A percentile compares a stretch with the other conserved stretches of the same genome.
Conservation (phyloP, 768 basidiomycete genomes). For the Mycena epipterygia region DNA sequence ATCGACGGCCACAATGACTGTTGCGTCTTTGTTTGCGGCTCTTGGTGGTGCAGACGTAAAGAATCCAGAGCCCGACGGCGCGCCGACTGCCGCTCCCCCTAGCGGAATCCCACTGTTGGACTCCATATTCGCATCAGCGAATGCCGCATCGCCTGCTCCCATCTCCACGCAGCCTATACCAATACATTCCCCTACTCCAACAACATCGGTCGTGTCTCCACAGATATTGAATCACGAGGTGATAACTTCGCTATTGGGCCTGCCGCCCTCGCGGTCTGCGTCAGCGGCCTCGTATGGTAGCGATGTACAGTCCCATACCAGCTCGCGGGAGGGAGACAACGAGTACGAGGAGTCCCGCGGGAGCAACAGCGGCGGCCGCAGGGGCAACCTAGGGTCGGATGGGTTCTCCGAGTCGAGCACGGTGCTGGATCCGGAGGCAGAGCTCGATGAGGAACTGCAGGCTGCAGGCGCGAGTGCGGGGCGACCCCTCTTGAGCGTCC, state of each 20-base stretch:
- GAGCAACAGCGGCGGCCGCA: constrained; percentile 39
- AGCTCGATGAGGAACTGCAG: constrained; percentile 43
- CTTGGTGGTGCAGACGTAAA: constrained; percentile 41
- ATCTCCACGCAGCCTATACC: constrained; percentile 22
- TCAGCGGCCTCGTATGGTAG: constrained; percentile 54
- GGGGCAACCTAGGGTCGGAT: constrained; percentile 46
- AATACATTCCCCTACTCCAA: constrained; percentile 34
- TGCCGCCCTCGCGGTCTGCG: constrained; percentile 58
- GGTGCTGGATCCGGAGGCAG: constrained; percentile 53
- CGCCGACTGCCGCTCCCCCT: constrained; percentile 48
- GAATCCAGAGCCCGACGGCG: constrained; percentile 34
- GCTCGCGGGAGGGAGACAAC: constrained; percentile 71
- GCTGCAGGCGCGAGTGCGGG: constrained; percentile 48
- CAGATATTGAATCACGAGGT: constrained; percentile 82
- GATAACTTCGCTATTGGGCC: constrained; percentile 73
- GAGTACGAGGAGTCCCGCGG: constrained; percentile 64
- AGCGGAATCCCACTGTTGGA: constrained; percentile 74
- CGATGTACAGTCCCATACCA: constrained; percentile 55
- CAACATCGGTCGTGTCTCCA: constrained; percentile 48
- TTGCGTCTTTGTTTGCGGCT: constrained; percentile 64
- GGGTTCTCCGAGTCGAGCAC: constrained; percentile 58
- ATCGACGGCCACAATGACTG: constrained; percentile 56
- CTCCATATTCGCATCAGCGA: constrained; percentile 82
- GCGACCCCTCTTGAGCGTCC: constrained; percentile 48
- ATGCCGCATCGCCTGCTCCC: constrained; percentile 31